Evolutionary conservation across 805 yeast genomes (phyloP), one percentile per base, ranked within the genome.

Genomic region (Wickerhamomyces kurtzmanii): DNA sequence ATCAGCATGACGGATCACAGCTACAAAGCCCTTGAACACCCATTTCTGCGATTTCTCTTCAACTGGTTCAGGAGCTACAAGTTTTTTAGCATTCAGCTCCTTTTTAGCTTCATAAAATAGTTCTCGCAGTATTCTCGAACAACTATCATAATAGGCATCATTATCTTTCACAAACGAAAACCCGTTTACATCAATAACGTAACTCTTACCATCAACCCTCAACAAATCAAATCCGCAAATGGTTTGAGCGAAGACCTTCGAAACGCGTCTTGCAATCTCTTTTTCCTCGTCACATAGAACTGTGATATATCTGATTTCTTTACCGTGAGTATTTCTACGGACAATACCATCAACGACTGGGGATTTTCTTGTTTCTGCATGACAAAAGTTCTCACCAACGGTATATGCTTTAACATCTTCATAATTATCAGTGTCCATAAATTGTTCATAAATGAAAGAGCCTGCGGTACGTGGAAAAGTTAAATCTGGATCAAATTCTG

Each of bases 271-370:
- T 2, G 99, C 99, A 71, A 87, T 86, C 18, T 57, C 56, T 28
- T 70, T 75, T 52, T 91, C 99, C 27, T 72, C 80, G 5, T 66
- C 71, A 3, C 82, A 59, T 29, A 91, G 61, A 39, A 79, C 75
- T 1, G 98, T 89, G 20, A 91, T 68, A 47, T 81, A 91, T 38
- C 99, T 68, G 25, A 91, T 78, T 56, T 91, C 99, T 53, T 91
- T 91, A 26, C 99, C 99, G 45, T 87, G 94, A 1, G 97, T 87
- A 49, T 91, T 91, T 52, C 99, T 71, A 47, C 96, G 70, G 15
- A 91, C 99, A 32, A 91, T 83, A 26, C 99, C 99, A 57, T 91
- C 99, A n/a, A 91, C 98, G 4, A 91, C 98, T 1, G 99, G 99
- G 0, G 96, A 85, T 53, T 91, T 91, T 47, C 99, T 70, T 2